Conservation (phyloP, 306 rosid species). For the Neltuma alba region DNA sequence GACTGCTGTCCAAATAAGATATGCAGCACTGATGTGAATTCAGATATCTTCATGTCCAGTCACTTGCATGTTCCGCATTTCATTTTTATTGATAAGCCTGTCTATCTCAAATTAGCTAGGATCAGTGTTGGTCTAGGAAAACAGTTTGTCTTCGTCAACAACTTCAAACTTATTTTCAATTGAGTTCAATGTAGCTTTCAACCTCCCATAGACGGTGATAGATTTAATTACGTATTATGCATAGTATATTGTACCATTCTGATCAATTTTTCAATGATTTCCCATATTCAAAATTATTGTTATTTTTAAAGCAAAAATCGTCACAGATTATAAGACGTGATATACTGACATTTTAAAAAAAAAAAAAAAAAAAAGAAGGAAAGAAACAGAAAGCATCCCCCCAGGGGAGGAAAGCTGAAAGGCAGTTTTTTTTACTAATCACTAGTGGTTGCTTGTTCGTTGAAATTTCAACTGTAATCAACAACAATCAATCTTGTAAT, state of each 20-base stretch:
- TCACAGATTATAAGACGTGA: not conserved
- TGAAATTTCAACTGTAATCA: not conserved
- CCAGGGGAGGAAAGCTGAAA: not conserved
- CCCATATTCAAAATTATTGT: not conserved
- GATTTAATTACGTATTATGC: not conserved
- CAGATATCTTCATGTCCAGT: not conserved
- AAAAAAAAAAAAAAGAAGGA: too few relatives aligned
- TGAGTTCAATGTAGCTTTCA: not conserved
- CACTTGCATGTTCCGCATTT: not conserved
- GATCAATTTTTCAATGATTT: slow-evolving; percentile 7
- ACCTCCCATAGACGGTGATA: not conserved
- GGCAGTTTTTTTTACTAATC: not conserved
- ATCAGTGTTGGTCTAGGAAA: not conserved
- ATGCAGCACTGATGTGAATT: not conserved
- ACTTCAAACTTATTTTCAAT: slow-evolving; percentile 2
- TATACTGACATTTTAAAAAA: not conserved
- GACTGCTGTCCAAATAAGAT: slow-evolving; percentile 17
- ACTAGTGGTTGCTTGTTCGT: not conserved
- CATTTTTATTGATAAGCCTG: not conserved
- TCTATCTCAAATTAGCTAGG: not conserved
- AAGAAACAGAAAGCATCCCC: not conserved
- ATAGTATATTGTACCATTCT: not conserved
- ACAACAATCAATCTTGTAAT: not conserved
- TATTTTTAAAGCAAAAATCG: not conserved
- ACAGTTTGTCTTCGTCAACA: not conserved